Base-by-base conservation (phyloP, 2,329 filamentous ascomycete genomes). In the Pezicula carpinea region DNA sequence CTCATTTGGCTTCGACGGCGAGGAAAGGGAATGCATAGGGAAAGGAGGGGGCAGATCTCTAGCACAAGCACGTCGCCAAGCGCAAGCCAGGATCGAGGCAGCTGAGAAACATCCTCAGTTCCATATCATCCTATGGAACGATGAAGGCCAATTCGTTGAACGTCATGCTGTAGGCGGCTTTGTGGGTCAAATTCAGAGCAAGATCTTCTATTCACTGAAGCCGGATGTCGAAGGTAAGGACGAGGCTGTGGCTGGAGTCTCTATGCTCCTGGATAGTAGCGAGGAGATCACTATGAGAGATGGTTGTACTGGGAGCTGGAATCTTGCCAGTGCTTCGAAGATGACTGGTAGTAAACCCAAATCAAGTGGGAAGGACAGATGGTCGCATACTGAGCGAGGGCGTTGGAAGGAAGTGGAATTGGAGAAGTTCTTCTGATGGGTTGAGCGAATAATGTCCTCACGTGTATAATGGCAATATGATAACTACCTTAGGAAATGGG, bases 81-180 rank as follows among this genome's bases (percentile, higher is more conserved):
- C 86, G 0, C 85, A 90, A 61, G 66, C 73, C 0, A 75, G 85
- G 1, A 74, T 88, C 18, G 77, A 86, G 32, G 71, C 74, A 17
- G 80, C 82, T 0, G 70, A 74, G 18, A 66, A 68, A 19, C 58
- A 66, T 1, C 79, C 80, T 1, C 70, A 73, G 14, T 83, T 83
- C 59, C 71, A 72, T 6, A 71, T 89, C 31, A 75, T 79, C 10
- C 73, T 89, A 2, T 64, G 59, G 51, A 62, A 67, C 44, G 63
- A 66, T 29, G 63, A 69, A 1, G 64, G 73, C 13, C 79, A 79
- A 1, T 63, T 65, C 1, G 55, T 80, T 1, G 74, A 82, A 23
- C 70, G 72, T 2, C 78, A 76, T 43, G 72, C 71, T 4, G 65
- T 88, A 15, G 80, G 73, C 1, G 77, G 76, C 0, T 89, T 79